phyloP scores from a whole-genome alignment of 2,329 filamentous ascomycete genomes.

The Neurospora sp. region DNA sequence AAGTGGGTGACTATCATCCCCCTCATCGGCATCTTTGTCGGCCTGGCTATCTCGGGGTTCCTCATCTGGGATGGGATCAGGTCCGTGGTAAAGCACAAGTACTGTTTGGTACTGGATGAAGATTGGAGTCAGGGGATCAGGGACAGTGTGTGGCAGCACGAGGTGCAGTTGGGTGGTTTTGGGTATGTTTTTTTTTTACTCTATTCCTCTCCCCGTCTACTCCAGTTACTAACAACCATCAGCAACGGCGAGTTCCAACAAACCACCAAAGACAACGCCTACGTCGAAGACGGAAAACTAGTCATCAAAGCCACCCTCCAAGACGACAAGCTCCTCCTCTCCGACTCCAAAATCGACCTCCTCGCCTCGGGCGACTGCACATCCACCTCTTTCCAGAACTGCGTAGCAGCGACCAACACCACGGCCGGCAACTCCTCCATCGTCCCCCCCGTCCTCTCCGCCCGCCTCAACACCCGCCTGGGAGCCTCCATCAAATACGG shows the following conservation, averaged over 20 bases:
- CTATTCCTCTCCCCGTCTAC: too few relatives aligned
- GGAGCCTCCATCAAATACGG: constrained; percentile 68
- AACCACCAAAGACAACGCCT: constrained; percentile 74
- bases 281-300: constrained; percentile 56
- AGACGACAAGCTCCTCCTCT: constrained; percentile 53
- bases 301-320: constrained; percentile 71
- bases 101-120: constrained; percentile 59
- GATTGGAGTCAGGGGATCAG: constrained; percentile 52
- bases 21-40: constrained; percentile 58
- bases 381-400: constrained; percentile 47
- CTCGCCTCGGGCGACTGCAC: constrained; percentile 57
- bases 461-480: constrained; percentile 64
- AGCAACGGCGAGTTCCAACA: constrained; percentile 72
- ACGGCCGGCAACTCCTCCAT: constrained; percentile 61
- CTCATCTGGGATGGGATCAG: constrained; percentile 65
- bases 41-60: constrained; percentile 57
- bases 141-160: constrained; percentile 58
- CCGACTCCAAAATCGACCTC: constrained; percentile 59
- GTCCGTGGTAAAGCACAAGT: constrained; percentile 64
- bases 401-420: constrained; percentile 62
- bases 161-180: constrained; percentile 65
- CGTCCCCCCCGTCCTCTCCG: constrained; percentile 68
- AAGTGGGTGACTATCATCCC: constrained; percentile 83
- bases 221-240: too few relatives aligned
- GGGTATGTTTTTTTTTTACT: constrained; percentile 42